Conservation (phyloP, 768 basidiomycete species). For the Bullera alba region DNA sequence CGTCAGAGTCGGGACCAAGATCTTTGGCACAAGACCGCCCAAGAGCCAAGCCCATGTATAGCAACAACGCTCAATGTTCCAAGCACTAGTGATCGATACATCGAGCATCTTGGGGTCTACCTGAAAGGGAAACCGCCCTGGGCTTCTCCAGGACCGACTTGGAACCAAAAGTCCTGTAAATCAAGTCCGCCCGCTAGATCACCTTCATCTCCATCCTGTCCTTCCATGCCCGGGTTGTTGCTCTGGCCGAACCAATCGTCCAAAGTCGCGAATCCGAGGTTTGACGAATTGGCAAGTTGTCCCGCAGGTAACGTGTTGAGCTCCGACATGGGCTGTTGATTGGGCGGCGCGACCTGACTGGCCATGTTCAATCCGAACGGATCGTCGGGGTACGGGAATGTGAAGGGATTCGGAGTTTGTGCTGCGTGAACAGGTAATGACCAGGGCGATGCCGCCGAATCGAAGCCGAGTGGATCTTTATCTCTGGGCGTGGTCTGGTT, state of each 20-base stretch:
- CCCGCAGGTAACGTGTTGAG: neutral
- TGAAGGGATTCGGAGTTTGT: no score
- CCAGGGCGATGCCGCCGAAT: no score
- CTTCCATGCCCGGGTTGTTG: neutral
- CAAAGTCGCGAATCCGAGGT: slow-evolving; percentile 21
- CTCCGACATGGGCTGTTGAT: slow-evolving; percentile 24
- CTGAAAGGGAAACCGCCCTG: slow-evolving; percentile 39
- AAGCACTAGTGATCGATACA: neutral
- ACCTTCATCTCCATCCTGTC: slow-evolving; percentile 1
- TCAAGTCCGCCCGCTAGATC: slow-evolving; percentile 20
- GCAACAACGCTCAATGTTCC: slow-evolving; percentile 1
- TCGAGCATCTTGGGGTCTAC: no score
- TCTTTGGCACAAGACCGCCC: slow-evolving; percentile 70
- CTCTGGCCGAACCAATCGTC: slow-evolving; percentile 31
- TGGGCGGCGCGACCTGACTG: slow-evolving; percentile 16
- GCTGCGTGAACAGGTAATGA: no score
- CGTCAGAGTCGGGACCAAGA: slow-evolving; percentile 83
- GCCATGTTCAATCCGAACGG: no score
- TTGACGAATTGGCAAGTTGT: neutral
- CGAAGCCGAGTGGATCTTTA: no score
- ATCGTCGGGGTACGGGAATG: slow-evolving; percentile 18
- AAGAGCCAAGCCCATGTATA: slow-evolving; percentile 53
- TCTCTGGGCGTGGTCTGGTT: no score
- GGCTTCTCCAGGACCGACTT: slow-evolving; percentile 39
- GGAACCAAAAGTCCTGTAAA: slow-evolving; percentile 38